A percentile compares a stretch with the other conserved stretches of the same genome.
phyloP scores from a whole-genome alignment of 1,139 yeast genomes.

The Taphrina wiesneri region DNA sequence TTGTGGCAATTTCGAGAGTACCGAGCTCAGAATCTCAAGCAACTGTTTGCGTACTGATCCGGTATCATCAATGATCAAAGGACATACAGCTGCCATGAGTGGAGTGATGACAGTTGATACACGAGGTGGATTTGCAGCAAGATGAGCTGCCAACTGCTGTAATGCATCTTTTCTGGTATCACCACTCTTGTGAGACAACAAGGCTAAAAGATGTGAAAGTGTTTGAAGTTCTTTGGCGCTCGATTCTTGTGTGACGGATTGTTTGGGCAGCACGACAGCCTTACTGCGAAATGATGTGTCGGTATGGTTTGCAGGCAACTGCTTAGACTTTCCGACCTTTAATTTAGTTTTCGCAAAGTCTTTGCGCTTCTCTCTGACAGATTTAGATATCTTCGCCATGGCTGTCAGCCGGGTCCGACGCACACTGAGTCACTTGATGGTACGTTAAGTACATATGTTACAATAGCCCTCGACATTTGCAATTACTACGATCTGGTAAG shows the following conservation, averaged over 20 bases:
- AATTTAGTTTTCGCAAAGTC: constrained; percentile 62
- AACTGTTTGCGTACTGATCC: constrained; percentile 64
- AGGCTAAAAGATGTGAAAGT: constrained; percentile 53
- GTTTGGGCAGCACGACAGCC: constrained; percentile 63
- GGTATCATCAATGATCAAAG: constrained; percentile 63
- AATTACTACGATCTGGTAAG: not conserved
- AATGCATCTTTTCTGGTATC: constrained; percentile 42
- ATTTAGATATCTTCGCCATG: constrained; percentile 31
- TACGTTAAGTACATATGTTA: not conserved
- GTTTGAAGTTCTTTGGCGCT: constrained; percentile 29
- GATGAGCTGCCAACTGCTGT: constrained; percentile 32
- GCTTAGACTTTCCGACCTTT: constrained; percentile 80
- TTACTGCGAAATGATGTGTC: constrained; percentile 84
- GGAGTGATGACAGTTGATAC: constrained; percentile 44
- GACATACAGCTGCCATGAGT: constrained; percentile 58
- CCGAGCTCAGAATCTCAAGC: constrained; percentile 44
- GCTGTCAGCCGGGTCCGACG: not conserved
- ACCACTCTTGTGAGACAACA: constrained; percentile 76
- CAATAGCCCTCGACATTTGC: not conserved
- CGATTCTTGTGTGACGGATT: constrained; percentile 48
- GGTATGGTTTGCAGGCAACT: constrained; percentile 71
- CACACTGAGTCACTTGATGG: not conserved
- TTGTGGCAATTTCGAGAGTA: not conserved
- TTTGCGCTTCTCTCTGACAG: constrained; percentile 31
- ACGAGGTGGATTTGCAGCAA: constrained; percentile 35